Evolutionary conservation across 257 asterid species (phyloP).

Genomic region (Solanum dulcamara): DNA sequence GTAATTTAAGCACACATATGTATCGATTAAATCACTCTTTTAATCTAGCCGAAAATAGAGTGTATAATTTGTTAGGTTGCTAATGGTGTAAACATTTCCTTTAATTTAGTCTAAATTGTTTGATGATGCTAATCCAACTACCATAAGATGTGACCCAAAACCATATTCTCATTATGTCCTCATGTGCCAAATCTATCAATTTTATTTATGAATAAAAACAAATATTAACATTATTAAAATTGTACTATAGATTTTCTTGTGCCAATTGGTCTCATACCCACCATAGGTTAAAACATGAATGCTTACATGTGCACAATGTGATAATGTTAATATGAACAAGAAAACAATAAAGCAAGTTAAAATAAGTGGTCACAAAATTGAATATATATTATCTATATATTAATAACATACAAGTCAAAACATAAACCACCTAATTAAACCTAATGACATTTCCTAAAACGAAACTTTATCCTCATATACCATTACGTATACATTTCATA

Average conservation of each 20-base stretch:
- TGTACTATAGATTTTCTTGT: neutral
- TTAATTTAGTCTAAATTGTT: neutral
- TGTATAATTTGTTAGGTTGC: neutral
- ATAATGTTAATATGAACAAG: neutral
- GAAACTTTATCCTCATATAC: conserved; percentile 5
- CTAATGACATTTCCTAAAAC: neutral
- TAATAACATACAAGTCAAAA: conserved; percentile 10
- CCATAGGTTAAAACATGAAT: neutral
- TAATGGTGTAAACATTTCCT: neutral
- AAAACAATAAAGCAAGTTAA: neutral
- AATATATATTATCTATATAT: neutral
- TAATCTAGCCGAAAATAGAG: neutral
- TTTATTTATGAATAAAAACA: neutral
- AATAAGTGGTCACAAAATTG: conserved; percentile 6
- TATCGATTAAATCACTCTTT: neutral
- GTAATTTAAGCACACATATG: no score
- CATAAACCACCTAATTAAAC: neutral
- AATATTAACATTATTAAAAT: neutral
- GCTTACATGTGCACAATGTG: neutral
- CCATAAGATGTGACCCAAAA: neutral
- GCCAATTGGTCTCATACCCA: neutral
- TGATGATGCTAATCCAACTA: conserved; percentile 3
- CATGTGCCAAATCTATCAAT: neutral
- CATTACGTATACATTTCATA: neutral
- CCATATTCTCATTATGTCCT: neutral